These are phyloP conservation scores for Viola odorata DNA, from an alignment of 345 rosid species.

Conservation along the genomic window DNA sequence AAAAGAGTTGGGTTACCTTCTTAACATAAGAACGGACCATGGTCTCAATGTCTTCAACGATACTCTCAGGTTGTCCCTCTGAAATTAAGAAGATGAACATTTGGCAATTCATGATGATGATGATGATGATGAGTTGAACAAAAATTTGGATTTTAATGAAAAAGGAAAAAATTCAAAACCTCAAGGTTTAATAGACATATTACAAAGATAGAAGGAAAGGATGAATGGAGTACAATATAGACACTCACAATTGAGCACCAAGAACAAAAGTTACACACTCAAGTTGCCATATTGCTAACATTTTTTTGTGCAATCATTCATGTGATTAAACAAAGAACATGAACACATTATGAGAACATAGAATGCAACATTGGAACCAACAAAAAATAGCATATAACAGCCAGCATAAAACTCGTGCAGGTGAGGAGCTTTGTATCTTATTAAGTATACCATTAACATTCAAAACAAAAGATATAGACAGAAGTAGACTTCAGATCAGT, in stretches of 20 bases:
- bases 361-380: neutral
- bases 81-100: too few species aligned
- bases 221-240: neutral
- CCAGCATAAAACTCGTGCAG: neutral
- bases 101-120: conserved; percentile 73
- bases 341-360: neutral
- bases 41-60: too few species aligned
- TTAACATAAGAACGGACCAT: too few species aligned
- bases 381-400: neutral
- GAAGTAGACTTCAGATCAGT: too few species aligned
- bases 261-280: neutral
- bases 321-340: neutral
- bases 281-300: too few species aligned
- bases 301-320: too few species aligned
- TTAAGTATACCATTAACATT: too few species aligned
- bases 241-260: neutral
- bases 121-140: too few species aligned
- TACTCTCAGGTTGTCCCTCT: too few species aligned
- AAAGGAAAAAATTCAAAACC: conserved; percentile 3
- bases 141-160: conserved; percentile 9
- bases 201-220: neutral
- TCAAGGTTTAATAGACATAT: too few species aligned
- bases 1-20: too few species aligned
- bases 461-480: too few species aligned
- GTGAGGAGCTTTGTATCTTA: neutral